A percentile compares a stretch with the other conserved stretches of the same genome.
Conservation (phyloP, 2,329 filamentous ascomycete genomes). For the Clonostachys chloroleuca region DNA sequence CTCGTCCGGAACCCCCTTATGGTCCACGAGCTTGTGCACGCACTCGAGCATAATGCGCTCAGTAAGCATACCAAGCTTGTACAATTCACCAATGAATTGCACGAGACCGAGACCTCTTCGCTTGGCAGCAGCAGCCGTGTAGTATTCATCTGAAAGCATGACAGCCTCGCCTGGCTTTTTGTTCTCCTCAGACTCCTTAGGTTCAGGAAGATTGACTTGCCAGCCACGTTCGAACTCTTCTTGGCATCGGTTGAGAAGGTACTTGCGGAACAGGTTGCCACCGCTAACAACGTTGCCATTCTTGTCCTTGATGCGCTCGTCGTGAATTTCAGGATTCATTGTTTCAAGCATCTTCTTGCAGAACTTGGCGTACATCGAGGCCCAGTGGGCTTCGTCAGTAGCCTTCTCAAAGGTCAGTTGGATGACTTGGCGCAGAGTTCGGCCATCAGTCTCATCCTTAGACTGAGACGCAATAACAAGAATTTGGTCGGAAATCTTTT, state of each 20-base stretch:
- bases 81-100: slow-evolving; percentile 98
- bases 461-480: slow-evolving; percentile 89
- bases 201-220: slow-evolving; percentile 68
- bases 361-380: slow-evolving; percentile 98
- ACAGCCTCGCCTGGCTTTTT: slow-evolving; percentile 65
- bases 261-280: slow-evolving; percentile 95
- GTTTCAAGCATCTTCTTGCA: slow-evolving; percentile 94
- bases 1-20: slow-evolving; percentile 88
- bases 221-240: slow-evolving; percentile 98
- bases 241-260: slow-evolving; percentile 96
- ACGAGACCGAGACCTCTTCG: slow-evolving; percentile 95
- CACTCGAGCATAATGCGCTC: slow-evolving; percentile 99
- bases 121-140: slow-evolving; percentile 88
- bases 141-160: slow-evolving; percentile 95
- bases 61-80: slow-evolving; percentile 98
- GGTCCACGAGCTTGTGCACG: slow-evolving; percentile 95
- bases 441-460: slow-evolving; percentile 90
- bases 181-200: slow-evolving; percentile 20
- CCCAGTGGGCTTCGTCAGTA: slow-evolving; percentile 97
- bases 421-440: slow-evolving; percentile 94
- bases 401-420: slow-evolving; percentile 99
- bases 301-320: slow-evolving; percentile 93
- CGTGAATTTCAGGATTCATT: slow-evolving; percentile 92
- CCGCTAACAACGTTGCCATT: slow-evolving; percentile 83
- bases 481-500: slow-evolving; percentile 91